A percentile compares a stretch with the other conserved stretches of the same genome.
These are phyloP conservation scores for Venustampulla echinocandica DNA, from an alignment of 495 filamentous ascomycete species.

Conservation along the genomic window DNA sequence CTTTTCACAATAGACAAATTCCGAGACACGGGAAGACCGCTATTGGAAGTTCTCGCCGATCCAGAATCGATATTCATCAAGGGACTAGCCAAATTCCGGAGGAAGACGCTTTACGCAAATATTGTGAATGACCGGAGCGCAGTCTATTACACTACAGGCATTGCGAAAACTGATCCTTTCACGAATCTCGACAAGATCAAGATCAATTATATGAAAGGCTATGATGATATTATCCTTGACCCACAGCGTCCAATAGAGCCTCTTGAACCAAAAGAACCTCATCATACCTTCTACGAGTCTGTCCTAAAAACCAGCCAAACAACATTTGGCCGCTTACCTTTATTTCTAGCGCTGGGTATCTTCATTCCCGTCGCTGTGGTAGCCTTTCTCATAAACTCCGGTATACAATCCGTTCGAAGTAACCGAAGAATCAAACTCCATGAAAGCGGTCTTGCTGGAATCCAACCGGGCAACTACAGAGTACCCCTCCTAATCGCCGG, in stretches of 20 bases:
- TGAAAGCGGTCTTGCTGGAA: slow-evolving; percentile 57
- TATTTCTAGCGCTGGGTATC: slow-evolving; percentile 52
- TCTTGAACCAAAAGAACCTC: slow-evolving; percentile 16
- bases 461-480: slow-evolving; percentile 55
- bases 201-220: slow-evolving; percentile 64
- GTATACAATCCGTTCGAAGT: slow-evolving; percentile 64
- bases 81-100: slow-evolving; percentile 64
- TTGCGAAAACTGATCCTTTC: slow-evolving; percentile 70
- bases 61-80: slow-evolving; percentile 78
- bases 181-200: slow-evolving; percentile 52
- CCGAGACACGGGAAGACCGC: slow-evolving; percentile 65
- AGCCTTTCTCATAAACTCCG: slow-evolving; percentile 66
- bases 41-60: slow-evolving; percentile 76
- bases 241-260: slow-evolving; percentile 51
- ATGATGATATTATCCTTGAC: slow-evolving; percentile 70
- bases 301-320: slow-evolving; percentile 22
- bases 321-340: slow-evolving; percentile 37
- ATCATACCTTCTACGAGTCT: slow-evolving; percentile 6
- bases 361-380: slow-evolving; percentile 60
- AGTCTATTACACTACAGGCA: slow-evolving; percentile 70
- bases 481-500: slow-evolving; percentile 68
- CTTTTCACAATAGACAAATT: slow-evolving; percentile 83
- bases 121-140: slow-evolving; percentile 74
- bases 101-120: slow-evolving; percentile 72
- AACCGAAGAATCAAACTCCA: slow-evolving; percentile 65